A percentile compares a stretch with the other conserved stretches of the same genome.
These are phyloP conservation scores for Camelina hispida DNA, from an alignment of 345 rosid species.

Conservation along the genomic window DNA sequence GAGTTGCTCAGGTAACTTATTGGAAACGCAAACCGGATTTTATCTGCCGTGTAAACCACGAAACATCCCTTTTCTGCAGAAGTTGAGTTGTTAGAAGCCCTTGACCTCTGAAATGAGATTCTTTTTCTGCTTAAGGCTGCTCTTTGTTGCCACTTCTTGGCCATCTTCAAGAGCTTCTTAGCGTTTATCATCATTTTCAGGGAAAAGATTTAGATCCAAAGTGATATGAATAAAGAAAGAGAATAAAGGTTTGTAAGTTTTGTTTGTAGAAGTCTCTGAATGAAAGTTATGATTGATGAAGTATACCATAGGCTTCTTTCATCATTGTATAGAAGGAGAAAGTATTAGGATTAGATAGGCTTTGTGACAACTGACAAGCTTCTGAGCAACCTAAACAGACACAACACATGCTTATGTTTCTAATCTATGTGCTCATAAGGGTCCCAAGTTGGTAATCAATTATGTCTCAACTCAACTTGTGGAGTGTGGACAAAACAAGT, in stretches of 20 bases:
- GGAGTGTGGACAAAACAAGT: conserved; percentile 6
- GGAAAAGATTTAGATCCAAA: neutral
- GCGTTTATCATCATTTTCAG: neutral
- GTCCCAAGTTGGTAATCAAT: conserved; percentile 16
- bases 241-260: neutral
- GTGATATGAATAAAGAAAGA: neutral
- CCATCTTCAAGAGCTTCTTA: neutral
- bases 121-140: neutral
- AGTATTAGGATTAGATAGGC: neutral
- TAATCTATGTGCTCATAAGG: neutral
- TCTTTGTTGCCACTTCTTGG: conserved; percentile 1
- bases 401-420: neutral
- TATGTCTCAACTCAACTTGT: conserved; percentile 1
- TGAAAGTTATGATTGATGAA: neutral
- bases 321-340: neutral
- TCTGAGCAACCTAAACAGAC: neutral
- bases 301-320: neutral
- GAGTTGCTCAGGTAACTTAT: neutral
- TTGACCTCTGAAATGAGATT: conserved; percentile 1
- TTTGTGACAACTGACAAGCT: neutral
- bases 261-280: neutral
- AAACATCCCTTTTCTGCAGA: neutral
- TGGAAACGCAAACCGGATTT: neutral
- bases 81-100: neutral
- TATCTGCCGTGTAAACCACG: neutral